A percentile compares a stretch with the other conserved stretches of the same genome.
These are phyloP conservation scores for Coccomyxa sp. DNA, from an alignment of 139 green algal species.

Conservation along the genomic window DNA sequence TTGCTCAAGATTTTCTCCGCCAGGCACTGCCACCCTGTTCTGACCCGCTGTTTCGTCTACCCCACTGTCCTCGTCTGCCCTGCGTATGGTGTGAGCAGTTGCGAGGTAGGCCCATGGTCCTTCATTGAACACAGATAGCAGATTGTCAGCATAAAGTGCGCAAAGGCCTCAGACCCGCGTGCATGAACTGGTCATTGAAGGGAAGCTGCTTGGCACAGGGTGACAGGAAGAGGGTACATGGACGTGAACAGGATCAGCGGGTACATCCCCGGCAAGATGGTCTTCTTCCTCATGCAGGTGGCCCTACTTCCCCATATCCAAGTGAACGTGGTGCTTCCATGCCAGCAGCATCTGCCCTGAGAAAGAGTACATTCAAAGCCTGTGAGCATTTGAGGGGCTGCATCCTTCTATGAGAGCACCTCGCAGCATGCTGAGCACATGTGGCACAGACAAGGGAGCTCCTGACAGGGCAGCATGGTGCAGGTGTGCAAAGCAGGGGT, in stretches of 20 bases:
- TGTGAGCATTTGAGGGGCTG: too few relatives aligned
- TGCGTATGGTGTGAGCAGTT: neutral
- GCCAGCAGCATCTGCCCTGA: too few relatives aligned
- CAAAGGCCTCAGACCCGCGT: neutral
- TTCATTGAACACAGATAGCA: too few relatives aligned
- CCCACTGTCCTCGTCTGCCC: too few relatives aligned
- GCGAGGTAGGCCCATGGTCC: neutral
- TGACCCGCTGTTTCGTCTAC: too few relatives aligned
- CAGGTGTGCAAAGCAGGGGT: slow-evolving; percentile 79
- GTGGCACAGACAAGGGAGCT: too few relatives aligned
- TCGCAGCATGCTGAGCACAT: too few relatives aligned
- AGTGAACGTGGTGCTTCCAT: too few relatives aligned
- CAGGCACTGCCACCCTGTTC: neutral
- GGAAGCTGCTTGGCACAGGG: slow-evolving; percentile 33
- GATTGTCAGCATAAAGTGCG: neutral
- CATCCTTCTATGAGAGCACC: too few relatives aligned
- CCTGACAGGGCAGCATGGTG: neutral
- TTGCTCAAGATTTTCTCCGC: neutral
- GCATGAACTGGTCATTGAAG: too few relatives aligned
- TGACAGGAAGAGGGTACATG: slow-evolving; percentile 78
- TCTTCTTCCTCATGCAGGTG: slow-evolving; percentile 95
- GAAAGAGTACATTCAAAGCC: too few relatives aligned
- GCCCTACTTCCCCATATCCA: neutral
- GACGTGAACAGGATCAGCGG: slow-evolving; percentile 96
- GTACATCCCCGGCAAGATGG: slow-evolving; percentile 93